Evolutionary conservation across 768 basidiomycete genomes (phyloP).

Genomic region (Boletellus emodensis): DNA sequence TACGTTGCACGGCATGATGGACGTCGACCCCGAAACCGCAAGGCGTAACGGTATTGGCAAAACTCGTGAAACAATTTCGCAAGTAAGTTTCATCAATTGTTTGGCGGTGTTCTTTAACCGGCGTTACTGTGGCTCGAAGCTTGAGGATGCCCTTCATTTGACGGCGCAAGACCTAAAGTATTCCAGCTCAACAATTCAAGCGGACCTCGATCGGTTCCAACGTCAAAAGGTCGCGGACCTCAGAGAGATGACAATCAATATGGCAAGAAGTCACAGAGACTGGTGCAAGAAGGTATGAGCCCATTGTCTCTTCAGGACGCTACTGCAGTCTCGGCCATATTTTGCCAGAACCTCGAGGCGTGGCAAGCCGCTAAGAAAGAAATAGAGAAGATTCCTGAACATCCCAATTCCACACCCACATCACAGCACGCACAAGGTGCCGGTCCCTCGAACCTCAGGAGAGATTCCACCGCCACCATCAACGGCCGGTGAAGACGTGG

Average conservation of each 20-base stretch:
- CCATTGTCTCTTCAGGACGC: slow-evolving; percentile 1
- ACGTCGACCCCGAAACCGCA: slow-evolving; percentile 95
- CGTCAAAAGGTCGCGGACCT: slow-evolving; percentile 97
- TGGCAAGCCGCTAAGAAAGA: slow-evolving; percentile 97
- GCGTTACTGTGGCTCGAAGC: slow-evolving; percentile 42
- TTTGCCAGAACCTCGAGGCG: slow-evolving; percentile 81
- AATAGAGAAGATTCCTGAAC: slow-evolving; percentile 84
- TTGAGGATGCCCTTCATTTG: slow-evolving; percentile 92
- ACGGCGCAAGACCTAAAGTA: slow-evolving; percentile 94
- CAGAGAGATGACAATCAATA: slow-evolving; percentile 86
- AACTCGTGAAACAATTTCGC: slow-evolving; percentile 91
- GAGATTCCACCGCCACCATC: slow-evolving; percentile 69
- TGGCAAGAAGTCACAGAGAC: slow-evolving; percentile 88
- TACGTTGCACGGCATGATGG: slow-evolving; percentile 97
- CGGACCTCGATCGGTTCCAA: slow-evolving; percentile 96
- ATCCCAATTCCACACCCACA: slow-evolving; percentile 70
- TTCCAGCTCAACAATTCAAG: slow-evolving; percentile 93
- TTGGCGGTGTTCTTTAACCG: slow-evolving; percentile 16
- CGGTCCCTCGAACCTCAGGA: slow-evolving; percentile 41
- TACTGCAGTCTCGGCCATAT: slow-evolving; percentile 14
- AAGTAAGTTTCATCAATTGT: slow-evolving; percentile 47
- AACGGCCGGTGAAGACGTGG: slow-evolving; percentile 49
- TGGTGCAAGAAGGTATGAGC: slow-evolving; percentile 88
- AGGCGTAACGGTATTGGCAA: slow-evolving; percentile 90
- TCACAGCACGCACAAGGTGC: slow-evolving; percentile 32